phyloP scores from a whole-genome alignment of 1,284 basidiomycete species.

The Apiotrichum mycotoxinovorans region DNA sequence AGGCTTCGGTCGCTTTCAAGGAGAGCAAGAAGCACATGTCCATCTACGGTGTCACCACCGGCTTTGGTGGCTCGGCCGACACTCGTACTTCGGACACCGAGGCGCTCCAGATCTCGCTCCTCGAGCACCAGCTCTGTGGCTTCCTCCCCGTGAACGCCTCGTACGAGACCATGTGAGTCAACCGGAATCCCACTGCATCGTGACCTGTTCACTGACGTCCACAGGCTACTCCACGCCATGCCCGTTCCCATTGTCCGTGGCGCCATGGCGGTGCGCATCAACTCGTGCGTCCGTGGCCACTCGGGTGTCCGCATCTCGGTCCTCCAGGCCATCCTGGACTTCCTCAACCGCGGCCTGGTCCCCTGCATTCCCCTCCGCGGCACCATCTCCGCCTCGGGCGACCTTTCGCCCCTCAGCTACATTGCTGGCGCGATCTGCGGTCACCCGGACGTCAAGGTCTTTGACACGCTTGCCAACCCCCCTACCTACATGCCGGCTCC shows the following conservation, averaged over 20 bases:
- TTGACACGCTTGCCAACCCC: conserved; percentile 12
- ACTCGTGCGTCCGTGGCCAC: conserved; percentile 24
- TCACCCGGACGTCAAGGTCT: conserved; percentile 22
- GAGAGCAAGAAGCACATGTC: conserved; percentile 23
- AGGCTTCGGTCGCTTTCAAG: conserved; percentile 21
- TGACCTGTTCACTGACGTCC: no score
- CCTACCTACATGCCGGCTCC: conserved; percentile 9
- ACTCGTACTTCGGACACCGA: conserved; percentile 19
- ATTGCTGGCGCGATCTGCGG: conserved; percentile 21
- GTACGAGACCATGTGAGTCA: conserved; percentile 16
- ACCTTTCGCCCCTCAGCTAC: conserved; percentile 20
- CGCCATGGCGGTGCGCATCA: conserved; percentile 21
- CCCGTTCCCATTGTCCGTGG: conserved; percentile 20
- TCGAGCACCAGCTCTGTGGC: conserved; percentile 25
- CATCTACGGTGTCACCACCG: conserved; percentile 23
- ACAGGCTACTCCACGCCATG: conserved; percentile 15
- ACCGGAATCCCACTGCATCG: no score
- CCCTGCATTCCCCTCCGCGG: conserved; percentile 22
- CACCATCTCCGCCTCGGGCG: conserved; percentile 19
- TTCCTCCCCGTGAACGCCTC: conserved; percentile 17
- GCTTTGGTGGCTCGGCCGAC: conserved; percentile 21
- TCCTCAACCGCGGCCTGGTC: conserved; percentile 20
- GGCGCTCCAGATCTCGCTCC: conserved; percentile 22
- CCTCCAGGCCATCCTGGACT: conserved; percentile 18
- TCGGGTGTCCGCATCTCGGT: conserved; percentile 21